Evolutionary conservation across 2,329 filamentous ascomycete species (phyloP).

Genomic region (Exophiala alcalophila): DNA sequence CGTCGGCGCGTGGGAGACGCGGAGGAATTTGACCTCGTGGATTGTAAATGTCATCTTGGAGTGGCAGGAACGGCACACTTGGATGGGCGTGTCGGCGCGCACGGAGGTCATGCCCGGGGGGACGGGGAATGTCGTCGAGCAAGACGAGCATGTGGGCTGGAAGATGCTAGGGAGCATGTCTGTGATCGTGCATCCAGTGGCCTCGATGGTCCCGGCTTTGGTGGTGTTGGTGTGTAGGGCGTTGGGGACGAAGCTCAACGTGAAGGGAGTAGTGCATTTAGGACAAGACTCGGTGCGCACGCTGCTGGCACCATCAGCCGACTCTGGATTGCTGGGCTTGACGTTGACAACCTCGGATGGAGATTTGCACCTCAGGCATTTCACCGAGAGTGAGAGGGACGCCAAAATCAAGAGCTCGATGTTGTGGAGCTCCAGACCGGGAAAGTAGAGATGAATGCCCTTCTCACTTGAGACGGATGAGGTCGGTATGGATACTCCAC

Average conservation of each 20-base stretch:
- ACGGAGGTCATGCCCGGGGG: constrained; percentile 66
- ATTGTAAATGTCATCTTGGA: constrained; percentile 75
- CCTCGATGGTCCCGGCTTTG: constrained; percentile 75
- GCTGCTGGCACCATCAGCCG: constrained; percentile 18
- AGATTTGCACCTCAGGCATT: constrained; percentile 77
- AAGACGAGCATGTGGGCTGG: constrained; percentile 71
- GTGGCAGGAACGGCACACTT: constrained; percentile 77
- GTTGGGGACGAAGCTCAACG: constrained; percentile 58
- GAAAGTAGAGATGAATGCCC: constrained; percentile 76
- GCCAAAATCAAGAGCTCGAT: constrained; percentile 72
- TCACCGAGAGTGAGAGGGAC: constrained; percentile 66
- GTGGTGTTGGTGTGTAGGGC: constrained; percentile 70
- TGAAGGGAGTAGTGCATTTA: constrained; percentile 49
- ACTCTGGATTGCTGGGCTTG: constrained; percentile 49
- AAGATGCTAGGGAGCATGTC: constrained; percentile 80
- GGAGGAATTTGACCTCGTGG: constrained; percentile 73
- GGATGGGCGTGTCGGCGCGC: constrained; percentile 68
- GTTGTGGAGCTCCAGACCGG: constrained; percentile 70
- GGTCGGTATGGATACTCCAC: constrained; percentile 38
- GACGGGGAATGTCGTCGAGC: constrained; percentile 63
- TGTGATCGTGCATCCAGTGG: constrained; percentile 68
- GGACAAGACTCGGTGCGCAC: constrained; percentile 48
- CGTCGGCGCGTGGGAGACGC: constrained; percentile 51
- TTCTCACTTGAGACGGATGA: constrained; percentile 24
- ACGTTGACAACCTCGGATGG: constrained; percentile 66